Base-by-base conservation (phyloP, 805 yeast genomes). In the Cyberlindnera bimundalis region DNA sequence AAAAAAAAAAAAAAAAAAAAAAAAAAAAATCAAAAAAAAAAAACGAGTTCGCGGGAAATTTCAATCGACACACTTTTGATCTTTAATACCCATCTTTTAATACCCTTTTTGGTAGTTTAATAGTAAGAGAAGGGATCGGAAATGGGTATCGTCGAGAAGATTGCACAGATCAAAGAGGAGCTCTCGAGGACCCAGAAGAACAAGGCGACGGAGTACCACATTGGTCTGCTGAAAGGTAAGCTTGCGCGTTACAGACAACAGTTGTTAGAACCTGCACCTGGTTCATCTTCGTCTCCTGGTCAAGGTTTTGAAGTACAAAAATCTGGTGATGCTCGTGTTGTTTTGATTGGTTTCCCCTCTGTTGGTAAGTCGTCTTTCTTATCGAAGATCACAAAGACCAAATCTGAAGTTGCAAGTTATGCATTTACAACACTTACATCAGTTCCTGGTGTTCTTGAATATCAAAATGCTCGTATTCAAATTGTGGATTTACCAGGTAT, bases 401-500 rank as follows among this genome's bases (percentile, higher is more conserved):
- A 87, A 62, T 84, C 96, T 1, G 98, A 89, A 61, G 85, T 95
- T 38, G 99, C 98, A 6, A 86, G 82, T 36, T 91, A 93, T 59
- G 93, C 95, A 38, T 91, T 91, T 73, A 91, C 99, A 7, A 91
- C 99, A 0, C 74, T 91, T 61, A 91, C 99, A 0, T 88, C 96
- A 0, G 97, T 91, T 16, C 97, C 98, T 0, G 97, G 98, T 35
- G 95, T 93, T 11, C 69, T 91, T 53, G 91, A 89, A 59, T 89
- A 91, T 59, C 88, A 89, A 59, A 98, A 98, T 28, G 96, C 98
- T 0, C 96, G 90, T 58, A 89, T 91, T 47, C 99, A 91, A 66
- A 82, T 93, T 51, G 91, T 91, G n/a, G 99, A 91, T 73, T 67
- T 91, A 38, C 99, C 99, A 1, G 99, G 99, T 62, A 91, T 91